Evolutionary conservation across 257 asterid species (phyloP).

Genomic region (Solanum piurae): DNA sequence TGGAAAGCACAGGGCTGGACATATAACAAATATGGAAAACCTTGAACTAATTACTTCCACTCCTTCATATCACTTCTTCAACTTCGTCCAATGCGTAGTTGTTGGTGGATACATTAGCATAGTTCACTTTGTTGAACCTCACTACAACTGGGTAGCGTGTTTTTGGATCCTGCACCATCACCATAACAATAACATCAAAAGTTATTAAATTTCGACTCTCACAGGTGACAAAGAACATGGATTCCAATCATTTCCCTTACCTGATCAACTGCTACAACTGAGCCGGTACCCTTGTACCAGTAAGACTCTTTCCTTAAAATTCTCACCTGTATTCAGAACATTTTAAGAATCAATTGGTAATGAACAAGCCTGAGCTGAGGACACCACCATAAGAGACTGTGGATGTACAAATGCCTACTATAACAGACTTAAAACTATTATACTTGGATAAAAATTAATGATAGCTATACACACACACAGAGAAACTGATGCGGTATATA

Average conservation of each 20-base stretch:
- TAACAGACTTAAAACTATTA: neutral
- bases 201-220: neutral
- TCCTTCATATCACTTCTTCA: constrained; percentile 30
- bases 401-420: neutral
- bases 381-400: neutral
- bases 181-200: neutral
- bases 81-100: constrained; percentile 81
- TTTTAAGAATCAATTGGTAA: neutral
- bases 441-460: neutral
- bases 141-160: constrained; percentile 74
- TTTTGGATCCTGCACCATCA: constrained; percentile 47
- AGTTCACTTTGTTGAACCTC: constrained; percentile 63
- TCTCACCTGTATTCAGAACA: constrained; percentile 38
- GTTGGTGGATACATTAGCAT: constrained; percentile 72
- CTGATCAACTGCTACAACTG: constrained; percentile 86
- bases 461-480: neutral
- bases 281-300: constrained; percentile 78
- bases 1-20: neutral
- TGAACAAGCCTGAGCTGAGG: neutral
- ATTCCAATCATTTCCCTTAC: constrained; percentile 14
- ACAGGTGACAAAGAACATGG: neutral
- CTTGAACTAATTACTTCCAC: neutral
- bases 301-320: constrained; percentile 76
- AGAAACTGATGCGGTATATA: neutral
- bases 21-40: constrained; percentile 8